Evolutionary conservation across 2,329 filamentous ascomycete species (phyloP).

Genomic region (Penicillium sclerotigenum): DNA sequence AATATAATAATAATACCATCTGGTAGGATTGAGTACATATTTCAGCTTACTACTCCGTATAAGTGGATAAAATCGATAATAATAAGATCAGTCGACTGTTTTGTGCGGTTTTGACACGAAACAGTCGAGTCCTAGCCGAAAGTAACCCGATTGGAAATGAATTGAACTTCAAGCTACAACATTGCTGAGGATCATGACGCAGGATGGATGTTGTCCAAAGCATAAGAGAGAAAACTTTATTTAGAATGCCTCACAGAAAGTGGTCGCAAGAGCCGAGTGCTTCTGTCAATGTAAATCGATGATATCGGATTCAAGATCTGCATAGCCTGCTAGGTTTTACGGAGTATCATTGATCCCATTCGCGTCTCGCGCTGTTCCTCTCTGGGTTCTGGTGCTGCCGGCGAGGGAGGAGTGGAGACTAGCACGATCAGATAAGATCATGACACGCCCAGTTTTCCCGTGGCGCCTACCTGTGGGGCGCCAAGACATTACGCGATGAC

Average conservation of each 20-base stretch:
- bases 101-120: neutral
- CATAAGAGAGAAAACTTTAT: neutral
- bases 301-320: constrained; percentile 11
- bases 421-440: constrained; percentile 27
- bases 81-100: neutral
- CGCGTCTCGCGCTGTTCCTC: constrained; percentile 7
- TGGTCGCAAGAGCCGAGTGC: constrained; percentile 2
- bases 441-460: constrained; percentile 3
- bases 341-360: constrained; percentile 6
- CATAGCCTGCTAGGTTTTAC: neutral
- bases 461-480: constrained; percentile 2
- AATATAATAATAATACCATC: neutral
- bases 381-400: constrained; percentile 3
- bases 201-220: neutral
- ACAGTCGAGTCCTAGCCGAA: neutral
- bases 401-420: constrained; percentile 17
- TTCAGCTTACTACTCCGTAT: neutral
- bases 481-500: constrained; percentile 2
- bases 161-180: neutral
- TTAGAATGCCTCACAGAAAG: neutral
- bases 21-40: too few relatives aligned
- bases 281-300: neutral
- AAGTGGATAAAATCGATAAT: neutral
- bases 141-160: neutral
- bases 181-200: neutral